Base-by-base conservation (phyloP, 805 yeast species). In the Barnettozyma populi region DNA sequence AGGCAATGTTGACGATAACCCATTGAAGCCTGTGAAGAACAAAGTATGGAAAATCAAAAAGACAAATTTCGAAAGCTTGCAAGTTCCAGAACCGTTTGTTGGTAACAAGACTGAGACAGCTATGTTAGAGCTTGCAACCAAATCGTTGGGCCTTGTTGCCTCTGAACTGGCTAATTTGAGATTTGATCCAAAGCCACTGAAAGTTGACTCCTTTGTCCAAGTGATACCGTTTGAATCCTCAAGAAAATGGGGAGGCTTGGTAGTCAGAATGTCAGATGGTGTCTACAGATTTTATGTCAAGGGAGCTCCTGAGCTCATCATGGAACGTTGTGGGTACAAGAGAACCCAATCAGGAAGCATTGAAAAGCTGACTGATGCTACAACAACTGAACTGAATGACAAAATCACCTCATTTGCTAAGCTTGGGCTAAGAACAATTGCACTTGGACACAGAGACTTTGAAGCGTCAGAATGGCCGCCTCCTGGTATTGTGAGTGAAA, bases 61-160 rank as follows among this genome's bases (percentile, higher is more conserved):
- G 38, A 29, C 42, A 11, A 18, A 42, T 20, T 36, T 44, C 20
- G 52, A 51, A 16, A 32, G 44, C 16, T 46, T 47, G 21, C 48
- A 47, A 24, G 19, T 18, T 3, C 54, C 55, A 43, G 94, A 86
- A 52, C 82, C 82, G 2, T 90, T 77, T 59, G 71, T 90, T 43
- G 99, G 99, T 7, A 87, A 95, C 49, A 94, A 94, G 65, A 95
- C 99, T 4, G 99, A 94, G 66, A 81, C 90, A 31, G 97, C 99
- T 0, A 66, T 94, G 48, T 72, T 94, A 36, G 70, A 80, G 13
- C 69, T 89, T 51, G 92, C 94, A 2, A 72, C 75, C 37, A 72
- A 75, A 40, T 71, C 75, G 40, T 72, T 89, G 51, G 74, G 74
- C 23, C 63, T 77, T 50, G 69, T 71, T 35, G 61, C 69, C 16